These are phyloP conservation scores for Hymenoscyphus occultus DNA, from an alignment of 2,329 filamentous ascomycete genomes.

Conservation along the genomic window DNA sequence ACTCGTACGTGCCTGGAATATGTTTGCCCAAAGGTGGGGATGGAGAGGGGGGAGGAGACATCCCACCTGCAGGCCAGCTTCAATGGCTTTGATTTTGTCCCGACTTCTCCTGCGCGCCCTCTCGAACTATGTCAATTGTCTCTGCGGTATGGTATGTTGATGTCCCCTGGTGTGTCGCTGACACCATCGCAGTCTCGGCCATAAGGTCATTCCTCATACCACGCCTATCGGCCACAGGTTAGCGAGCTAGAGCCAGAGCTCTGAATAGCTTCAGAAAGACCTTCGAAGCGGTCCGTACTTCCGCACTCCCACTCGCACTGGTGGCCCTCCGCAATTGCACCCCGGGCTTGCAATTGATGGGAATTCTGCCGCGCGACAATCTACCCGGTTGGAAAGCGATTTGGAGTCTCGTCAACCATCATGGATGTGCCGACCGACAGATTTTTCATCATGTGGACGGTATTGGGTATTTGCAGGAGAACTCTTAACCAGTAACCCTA, in stretches of 20 bases:
- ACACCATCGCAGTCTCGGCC: no score
- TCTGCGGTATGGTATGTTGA: background rate
- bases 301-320: background rate
- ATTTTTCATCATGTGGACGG: no score
- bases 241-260: background rate
- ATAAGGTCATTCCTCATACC: background rate
- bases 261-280: background rate
- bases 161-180: no score
- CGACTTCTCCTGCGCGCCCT: background rate
- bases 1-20: no score
- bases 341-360: background rate
- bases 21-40: background rate
- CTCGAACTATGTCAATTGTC: background rate
- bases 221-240: background rate
- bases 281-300: background rate
- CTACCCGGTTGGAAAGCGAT: no score
- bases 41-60: background rate
- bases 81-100: background rate
- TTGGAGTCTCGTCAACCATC: no score
- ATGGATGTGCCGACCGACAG: no score
- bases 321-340: background rate
- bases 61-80: background rate
- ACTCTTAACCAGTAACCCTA: no score
- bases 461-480: no score
- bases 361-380: no score